Evolutionary conservation across 306 rosid genomes (phyloP).

Genomic region (Medicago arabica): DNA sequence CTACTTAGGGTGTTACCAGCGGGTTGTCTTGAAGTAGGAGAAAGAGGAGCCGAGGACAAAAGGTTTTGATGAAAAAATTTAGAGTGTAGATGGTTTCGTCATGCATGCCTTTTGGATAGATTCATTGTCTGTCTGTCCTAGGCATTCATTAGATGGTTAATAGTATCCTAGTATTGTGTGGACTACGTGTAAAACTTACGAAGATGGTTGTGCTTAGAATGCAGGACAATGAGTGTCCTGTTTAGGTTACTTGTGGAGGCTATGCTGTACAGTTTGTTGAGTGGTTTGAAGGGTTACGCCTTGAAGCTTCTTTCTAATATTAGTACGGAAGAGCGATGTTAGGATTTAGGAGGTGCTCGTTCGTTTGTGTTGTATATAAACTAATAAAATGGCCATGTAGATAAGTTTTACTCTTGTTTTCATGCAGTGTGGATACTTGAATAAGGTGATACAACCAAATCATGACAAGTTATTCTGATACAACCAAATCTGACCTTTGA

Average conservation of each 20-base stretch:
- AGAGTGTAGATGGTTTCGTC: conserved; percentile 36
- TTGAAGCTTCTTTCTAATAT: conserved; percentile 39
- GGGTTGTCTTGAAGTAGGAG: conserved; percentile 10
- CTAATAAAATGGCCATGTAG: conserved; percentile 31
- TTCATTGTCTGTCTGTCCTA: conserved; percentile 34
- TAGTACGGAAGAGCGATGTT: conserved; percentile 24
- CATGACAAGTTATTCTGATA: background rate
- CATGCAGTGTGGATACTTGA: conserved; percentile 18
- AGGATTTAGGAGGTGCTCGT: conserved; percentile 32
- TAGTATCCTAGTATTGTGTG: conserved; percentile 34
- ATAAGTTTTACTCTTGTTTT: background rate
- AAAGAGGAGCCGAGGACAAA: conserved; percentile 20
- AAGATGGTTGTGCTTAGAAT: conserved; percentile 30
- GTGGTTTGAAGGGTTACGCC: conserved; percentile 41
- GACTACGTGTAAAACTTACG: conserved; percentile 34
- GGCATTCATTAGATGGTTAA: conserved; percentile 20
- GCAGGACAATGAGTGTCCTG: conserved; percentile 44
- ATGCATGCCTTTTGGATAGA: conserved; percentile 29
- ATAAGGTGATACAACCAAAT: background rate
- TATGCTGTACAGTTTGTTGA: conserved; percentile 55
- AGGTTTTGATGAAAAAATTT: conserved; percentile 32
- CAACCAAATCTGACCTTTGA: background rate
- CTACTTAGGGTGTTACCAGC: conserved; percentile 52
- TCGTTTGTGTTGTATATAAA: conserved; percentile 43
- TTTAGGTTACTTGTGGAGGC: conserved; percentile 56